Evolutionary conservation across 805 yeast species (phyloP), one percentile per base, ranked within the genome.

Genomic region (Kockiozyma suomiensis): DNA sequence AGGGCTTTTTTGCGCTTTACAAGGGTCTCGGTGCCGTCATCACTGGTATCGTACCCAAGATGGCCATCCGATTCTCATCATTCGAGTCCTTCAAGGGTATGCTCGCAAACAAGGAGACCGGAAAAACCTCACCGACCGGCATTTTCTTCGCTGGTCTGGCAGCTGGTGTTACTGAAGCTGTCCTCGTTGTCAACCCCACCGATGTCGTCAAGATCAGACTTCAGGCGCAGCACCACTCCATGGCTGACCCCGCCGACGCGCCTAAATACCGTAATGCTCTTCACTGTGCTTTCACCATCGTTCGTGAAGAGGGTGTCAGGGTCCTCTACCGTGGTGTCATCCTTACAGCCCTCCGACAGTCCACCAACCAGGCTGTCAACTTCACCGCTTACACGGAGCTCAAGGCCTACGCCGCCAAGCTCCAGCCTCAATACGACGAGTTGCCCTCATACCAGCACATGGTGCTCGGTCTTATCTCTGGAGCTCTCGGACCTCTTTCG

Each of bases 361-460:
- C 98, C 30, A 87, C 97, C 60, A 93, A 93, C 79, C 99, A 93
- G 78, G 99, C 97, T 79, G 97, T 96, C 50, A 93, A 94, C 78
- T 93, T 93, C 77, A 93, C 98, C 2, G 96, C 90, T 32, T 93
- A 93, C 78, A 88, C 97, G 28, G 87, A 87, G 74, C 77, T 92
- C 68, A 90, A 87, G 74, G 87, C 85, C 70, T 79, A 73, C 67
- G 81, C 90, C 69, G 87, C 84, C 72, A 83, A 82, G 41, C 42
- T 71, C 56, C 80, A 76, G 71, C 79, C 79, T 19, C 67, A 75
- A 41, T 77, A 82, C 70, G 90, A 86, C 66, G 78, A 80, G 48
- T 82, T 93, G 64, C 97, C 99, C 59, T 81, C 93, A 43, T 93
- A 96, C 90, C 96, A 93, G 78, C 94, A 97, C 32, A 90, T 97